Conservation (phyloP, 768 basidiomycete genomes). For the Nidularia pulvinata region DNA sequence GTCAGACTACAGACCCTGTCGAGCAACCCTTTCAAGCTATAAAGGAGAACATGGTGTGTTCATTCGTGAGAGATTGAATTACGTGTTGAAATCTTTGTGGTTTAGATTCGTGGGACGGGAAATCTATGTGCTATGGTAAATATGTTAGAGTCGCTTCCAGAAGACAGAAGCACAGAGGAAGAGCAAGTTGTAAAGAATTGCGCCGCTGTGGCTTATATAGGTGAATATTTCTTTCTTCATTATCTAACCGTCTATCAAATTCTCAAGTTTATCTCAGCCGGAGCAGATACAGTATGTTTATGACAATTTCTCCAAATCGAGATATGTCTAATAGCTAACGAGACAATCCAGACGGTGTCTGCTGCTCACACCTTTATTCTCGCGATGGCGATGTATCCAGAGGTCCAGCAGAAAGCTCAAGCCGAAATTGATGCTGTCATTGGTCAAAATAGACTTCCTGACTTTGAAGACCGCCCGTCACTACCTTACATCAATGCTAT, state of each 20-base stretch:
- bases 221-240: not conserved
- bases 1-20: not conserved
- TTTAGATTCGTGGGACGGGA: not conserved
- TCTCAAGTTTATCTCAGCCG: not conserved
- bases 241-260: not conserved
- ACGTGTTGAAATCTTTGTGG: not conserved
- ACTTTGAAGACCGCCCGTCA: constrained; percentile 6
- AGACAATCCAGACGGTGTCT: constrained; percentile 3
- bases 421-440: constrained; percentile 5
- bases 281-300: not conserved
- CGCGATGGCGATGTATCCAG: constrained; percentile 7
- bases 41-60: not conserved
- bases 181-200: not conserved
- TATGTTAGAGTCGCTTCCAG: not conserved
- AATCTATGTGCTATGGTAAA: not conserved
- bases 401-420: constrained; percentile 10
- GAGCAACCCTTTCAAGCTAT: not conserved
- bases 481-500: constrained; percentile 10
- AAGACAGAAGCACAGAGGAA: not conserved
- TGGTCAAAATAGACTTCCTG: constrained; percentile 5
- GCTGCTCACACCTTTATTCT: constrained; percentile 7
- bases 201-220: not conserved
- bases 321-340: not conserved
- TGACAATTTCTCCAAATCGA: not conserved
- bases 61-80: not conserved